Conservation (phyloP, 768 basidiomycete genomes). For the Leccinum broughii region DNA sequence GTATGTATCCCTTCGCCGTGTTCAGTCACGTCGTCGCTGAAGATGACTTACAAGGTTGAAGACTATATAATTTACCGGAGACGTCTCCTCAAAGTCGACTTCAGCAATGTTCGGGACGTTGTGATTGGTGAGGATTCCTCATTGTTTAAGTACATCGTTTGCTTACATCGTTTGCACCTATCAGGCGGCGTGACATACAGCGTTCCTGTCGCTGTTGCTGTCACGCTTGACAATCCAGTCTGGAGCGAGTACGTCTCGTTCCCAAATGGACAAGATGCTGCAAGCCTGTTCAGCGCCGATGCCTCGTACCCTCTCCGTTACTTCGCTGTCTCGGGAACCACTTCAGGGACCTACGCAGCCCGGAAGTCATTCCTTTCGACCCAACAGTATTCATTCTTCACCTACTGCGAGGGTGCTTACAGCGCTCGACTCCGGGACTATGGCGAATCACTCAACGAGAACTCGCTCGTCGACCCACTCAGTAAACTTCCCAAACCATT, state of each 20-base stretch:
- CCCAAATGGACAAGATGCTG: not conserved
- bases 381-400: not conserved
- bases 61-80: not conserved
- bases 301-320: not conserved
- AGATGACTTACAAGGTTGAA: too few relatives aligned
- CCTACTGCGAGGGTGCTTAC: not conserved
- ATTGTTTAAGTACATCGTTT: too few relatives aligned
- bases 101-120: not conserved
- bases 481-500: not conserved
- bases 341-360: not conserved
- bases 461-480: not conserved
- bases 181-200: not conserved
- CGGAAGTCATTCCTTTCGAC: not conserved
- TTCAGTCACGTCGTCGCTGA: too few relatives aligned
- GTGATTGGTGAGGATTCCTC: not conserved
- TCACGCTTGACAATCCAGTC: too few relatives aligned
- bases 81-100: not conserved
- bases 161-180: too few relatives aligned
- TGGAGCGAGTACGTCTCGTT: not conserved
- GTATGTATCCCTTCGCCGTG: not conserved
- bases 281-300: not conserved
- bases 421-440: not conserved
- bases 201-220: not conserved
- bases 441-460: not conserved
- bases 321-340: not conserved